Evolutionary conservation across 140 eudicot genomes (phyloP).

Genomic region (Bidens hawaiensis): DNA sequence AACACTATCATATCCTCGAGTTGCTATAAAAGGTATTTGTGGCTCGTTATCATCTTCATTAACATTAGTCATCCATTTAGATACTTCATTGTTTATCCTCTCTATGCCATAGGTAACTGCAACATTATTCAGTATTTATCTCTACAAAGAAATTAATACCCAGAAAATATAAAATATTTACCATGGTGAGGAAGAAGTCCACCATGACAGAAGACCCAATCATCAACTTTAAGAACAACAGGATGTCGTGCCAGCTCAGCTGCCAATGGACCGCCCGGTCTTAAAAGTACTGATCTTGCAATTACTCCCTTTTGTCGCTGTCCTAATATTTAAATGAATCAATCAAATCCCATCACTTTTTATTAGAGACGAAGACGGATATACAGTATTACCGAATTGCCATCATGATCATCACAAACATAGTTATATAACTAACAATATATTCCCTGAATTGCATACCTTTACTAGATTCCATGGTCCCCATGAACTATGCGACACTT

Average conservation of each 20-base stretch:
- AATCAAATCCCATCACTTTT: conserved; percentile 33
- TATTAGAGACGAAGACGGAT: not conserved
- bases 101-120: conserved; percentile 91
- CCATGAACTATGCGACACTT: conserved; percentile 51
- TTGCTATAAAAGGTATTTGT: conserved; percentile 73
- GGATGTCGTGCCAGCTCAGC: conserved; percentile 82
- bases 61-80: conserved; percentile 78
- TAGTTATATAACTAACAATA: too few species aligned
- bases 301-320: conserved; percentile 97
- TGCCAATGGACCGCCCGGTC: conserved; percentile 97
- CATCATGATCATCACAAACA: conserved; percentile 9
- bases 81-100: conserved; percentile 79
- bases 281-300: conserved; percentile 83
- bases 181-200: conserved; percentile 99
- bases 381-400: conserved; percentile 4
- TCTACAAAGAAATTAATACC: not conserved
- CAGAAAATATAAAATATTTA: too few species aligned
- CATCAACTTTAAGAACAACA: conserved; percentile 83
- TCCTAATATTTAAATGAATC: conserved; percentile 63
- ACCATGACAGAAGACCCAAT: conserved; percentile 98
- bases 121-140: conserved; percentile 15
- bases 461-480: conserved; percentile 85
- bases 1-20: conserved; percentile 92
- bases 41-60: conserved; percentile 34
- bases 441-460: conserved; percentile 48